These are phyloP conservation scores for Metrosideros polymorpha DNA, from an alignment of 441 rosid genomes.

Conservation along the genomic window DNA sequence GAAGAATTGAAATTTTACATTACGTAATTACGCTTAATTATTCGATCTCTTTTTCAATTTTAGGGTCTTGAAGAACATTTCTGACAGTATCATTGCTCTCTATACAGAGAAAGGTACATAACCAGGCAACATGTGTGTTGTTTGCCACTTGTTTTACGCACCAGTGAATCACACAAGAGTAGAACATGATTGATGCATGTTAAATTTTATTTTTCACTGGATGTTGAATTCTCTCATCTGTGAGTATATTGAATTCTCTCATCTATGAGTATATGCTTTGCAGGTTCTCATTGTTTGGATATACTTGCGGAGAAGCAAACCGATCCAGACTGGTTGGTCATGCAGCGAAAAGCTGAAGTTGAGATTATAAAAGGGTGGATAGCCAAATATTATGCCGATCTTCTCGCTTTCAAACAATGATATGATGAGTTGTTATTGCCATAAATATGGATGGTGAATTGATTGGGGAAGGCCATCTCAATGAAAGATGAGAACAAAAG, in stretches of 20 bases:
- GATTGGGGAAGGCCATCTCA: not conserved
- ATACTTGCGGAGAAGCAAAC: slow-evolving; percentile 10
- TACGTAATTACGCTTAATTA: not conserved
- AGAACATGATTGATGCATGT: not conserved
- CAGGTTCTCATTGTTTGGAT: slow-evolving; percentile 74
- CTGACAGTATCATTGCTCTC: not conserved
- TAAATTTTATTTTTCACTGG: not conserved
- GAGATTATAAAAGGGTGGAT: slow-evolving; percentile 48
- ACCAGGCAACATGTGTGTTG: not conserved
- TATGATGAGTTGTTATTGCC: not conserved
- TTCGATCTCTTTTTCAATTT: not conserved
- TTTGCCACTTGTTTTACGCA: not conserved
- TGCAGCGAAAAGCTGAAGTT: slow-evolving; percentile 39
- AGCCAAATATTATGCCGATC: slow-evolving; percentile 32
- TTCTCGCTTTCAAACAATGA: not conserved
- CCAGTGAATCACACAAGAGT: not conserved
- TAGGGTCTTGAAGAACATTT: not conserved
- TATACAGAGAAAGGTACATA: not conserved
- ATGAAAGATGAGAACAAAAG: not conserved
- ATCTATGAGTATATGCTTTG: not conserved
- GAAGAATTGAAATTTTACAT: not conserved
- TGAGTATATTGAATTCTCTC: not conserved
- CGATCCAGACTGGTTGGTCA: slow-evolving; percentile 59
- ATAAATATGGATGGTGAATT: not conserved
- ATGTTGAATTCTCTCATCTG: not conserved